Evolutionary conservation across 2,329 filamentous ascomycete species (phyloP), one percentile per base, ranked within the genome.

Genomic region (Clarireedia homoeocarpa): DNA sequence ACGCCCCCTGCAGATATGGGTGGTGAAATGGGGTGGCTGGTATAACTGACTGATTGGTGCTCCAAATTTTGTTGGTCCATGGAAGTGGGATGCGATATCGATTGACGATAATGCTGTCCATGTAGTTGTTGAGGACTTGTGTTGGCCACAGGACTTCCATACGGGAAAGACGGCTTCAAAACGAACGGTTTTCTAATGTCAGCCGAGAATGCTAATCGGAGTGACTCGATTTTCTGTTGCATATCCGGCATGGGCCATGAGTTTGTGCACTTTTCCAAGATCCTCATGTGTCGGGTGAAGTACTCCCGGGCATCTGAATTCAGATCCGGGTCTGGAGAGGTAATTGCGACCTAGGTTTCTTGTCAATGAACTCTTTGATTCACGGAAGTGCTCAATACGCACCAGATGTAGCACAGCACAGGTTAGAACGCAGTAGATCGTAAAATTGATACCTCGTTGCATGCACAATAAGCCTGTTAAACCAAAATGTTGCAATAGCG

Each of bases 381-480:
- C 10, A 26, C 30, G 48, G 36, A 15, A n/a, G 15, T 39, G 6
- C 27, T 26, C 51, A 30, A 23, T 49, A 80, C 89, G 72, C 77
- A 96, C 92, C 72, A 97, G 73, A 71, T 97, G 91, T 54, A 97
- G 80, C 72, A 96, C 91, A 24, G 92, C 91, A 74, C 91, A 96
- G 0, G 90, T 94, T 47, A 97, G 75, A 26, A 96, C 84, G 55
- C 86, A 84, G 67, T 97, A 97, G n/a, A 97, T 90, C 5, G 89
- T 90, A 67, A 96, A 97, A 71, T 91, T 96, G 69, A 95, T 91
- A 40, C 92, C 92, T 62, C 92, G 82, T 66, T 92, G 86, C 92
- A 96, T 96, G 72, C 86, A 95, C 64, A 94, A 79, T 15, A 97
- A 76, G 0, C 91, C 92, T 15, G 81, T 81, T 58, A 96, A 75